Evolutionary conservation across 495 filamentous ascomycete genomes (phyloP), one percentile per base, ranked within the genome.

Genomic region (Cetradonia linearis): DNA sequence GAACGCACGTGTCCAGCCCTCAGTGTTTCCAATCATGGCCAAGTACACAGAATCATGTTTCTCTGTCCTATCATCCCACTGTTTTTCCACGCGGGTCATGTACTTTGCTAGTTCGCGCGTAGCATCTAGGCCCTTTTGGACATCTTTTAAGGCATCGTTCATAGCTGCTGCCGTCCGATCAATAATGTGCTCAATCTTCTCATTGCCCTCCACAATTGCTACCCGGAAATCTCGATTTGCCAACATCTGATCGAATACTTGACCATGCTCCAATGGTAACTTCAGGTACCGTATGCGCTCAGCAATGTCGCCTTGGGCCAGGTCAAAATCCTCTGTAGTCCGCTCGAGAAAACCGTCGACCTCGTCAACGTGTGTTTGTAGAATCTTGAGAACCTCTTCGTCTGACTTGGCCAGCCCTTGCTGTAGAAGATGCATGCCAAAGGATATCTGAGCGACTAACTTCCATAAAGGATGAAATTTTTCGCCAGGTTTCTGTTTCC

Each of bases 361-460:
- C 69, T 96, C 94, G 68, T 95, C 84, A 49, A 98, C 91, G 71
- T 98, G 93, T 23, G 78, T 82, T 69, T 96, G 89, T 49, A 98
- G 81, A 52, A 97, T 97, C 49, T 81, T 84, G 64, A 96, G 83
- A 18, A 96, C 92, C 62, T 91, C 84, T 20, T 81, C 77, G 44
- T 96, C 86, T 60, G 88, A 91, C 71, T 89, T 96, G 20, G 93
- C 92, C 63, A 94, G 80, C 52, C 83, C 81, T 65, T 91, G 85
- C 37, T 92, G 83, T 36, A 98, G 75, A 14, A 98, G 78, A 72
- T 96, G 88, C 34, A 97, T 83, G 31, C 94, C 93, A 70, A 96
- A 98, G 0, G 86, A 85, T 66, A 96, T 91, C 68, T 98, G 93
- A 9, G 93, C 85, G 67, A 91, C 80, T 55, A 97, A 78, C 73